These are phyloP conservation scores for Phalaenopsis aphrodite DNA, from an alignment of 106 monocot genomes.

Conservation along the genomic window DNA sequence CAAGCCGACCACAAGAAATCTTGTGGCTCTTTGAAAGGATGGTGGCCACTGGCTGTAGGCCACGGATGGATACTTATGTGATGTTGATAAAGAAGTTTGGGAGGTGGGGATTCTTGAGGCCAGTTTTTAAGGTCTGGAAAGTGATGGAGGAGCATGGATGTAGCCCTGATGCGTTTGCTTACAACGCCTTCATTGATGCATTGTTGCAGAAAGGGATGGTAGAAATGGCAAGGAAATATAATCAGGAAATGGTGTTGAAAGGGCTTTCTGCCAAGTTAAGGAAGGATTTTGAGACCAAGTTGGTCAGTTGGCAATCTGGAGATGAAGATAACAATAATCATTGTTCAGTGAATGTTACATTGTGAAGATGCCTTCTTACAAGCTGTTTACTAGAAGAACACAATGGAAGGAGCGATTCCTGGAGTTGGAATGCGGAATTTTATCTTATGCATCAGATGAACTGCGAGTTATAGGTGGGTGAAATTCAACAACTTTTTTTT, in stretches of 20 bases:
- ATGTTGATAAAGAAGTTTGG: slow-evolving; percentile 94
- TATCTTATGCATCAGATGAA: too few species aligned
- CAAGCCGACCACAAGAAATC: slow-evolving; percentile 54
- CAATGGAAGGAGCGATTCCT: too few species aligned
- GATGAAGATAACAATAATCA: background rate
- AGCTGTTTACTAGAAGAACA: background rate
- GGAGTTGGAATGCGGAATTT: too few species aligned
- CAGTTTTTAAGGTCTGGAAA: slow-evolving; percentile 67
- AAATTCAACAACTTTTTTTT: too few species aligned
- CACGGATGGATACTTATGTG: slow-evolving; percentile 85
- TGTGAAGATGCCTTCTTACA: background rate
- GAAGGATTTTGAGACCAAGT: slow-evolving; percentile 44
- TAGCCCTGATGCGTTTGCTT: slow-evolving; percentile 82
- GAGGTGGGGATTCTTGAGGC: slow-evolving; percentile 88
- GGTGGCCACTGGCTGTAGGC: slow-evolving; percentile 46
- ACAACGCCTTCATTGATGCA: slow-evolving; percentile 82
- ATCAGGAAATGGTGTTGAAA: slow-evolving; percentile 81
- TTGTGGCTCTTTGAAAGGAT: slow-evolving; percentile 64
- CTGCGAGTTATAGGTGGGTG: too few species aligned
- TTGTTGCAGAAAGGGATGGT: slow-evolving; percentile 83
- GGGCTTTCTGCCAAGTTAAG: slow-evolving; percentile 76
- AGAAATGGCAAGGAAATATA: slow-evolving; percentile 75
- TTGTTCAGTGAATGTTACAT: background rate
- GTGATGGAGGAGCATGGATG: slow-evolving; percentile 63
- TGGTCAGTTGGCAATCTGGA: background rate